These are phyloP conservation scores for Flaveria bidentis DNA, from an alignment of 129 eudicot species.

Conservation along the genomic window DNA sequence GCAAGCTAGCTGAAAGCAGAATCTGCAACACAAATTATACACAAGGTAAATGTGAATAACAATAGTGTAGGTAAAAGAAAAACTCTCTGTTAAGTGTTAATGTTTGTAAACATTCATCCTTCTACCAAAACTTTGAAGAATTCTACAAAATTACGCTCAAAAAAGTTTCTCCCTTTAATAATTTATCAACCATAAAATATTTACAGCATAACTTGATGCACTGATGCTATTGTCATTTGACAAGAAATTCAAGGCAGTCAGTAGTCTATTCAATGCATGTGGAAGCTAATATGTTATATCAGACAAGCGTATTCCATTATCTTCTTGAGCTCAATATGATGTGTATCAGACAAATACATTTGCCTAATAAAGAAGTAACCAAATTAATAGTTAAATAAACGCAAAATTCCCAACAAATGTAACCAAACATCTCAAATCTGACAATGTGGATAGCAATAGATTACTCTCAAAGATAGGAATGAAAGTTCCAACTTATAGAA, in stretches of 20 bases:
- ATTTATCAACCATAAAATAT: slow-evolving; percentile 9
- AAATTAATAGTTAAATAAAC: not conserved
- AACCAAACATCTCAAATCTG: not conserved
- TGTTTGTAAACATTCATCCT: not conserved
- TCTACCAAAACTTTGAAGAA: slow-evolving; percentile 1
- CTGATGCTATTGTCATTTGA: not conserved
- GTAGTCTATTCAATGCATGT: not conserved
- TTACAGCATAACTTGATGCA: slow-evolving; percentile 15
- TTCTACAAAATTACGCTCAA: not conserved
- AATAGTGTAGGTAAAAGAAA: not conserved
- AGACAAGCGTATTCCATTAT: too few relatives aligned
- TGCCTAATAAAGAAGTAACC: not conserved
- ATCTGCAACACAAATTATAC: slow-evolving; percentile 18
- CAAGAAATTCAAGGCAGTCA: not conserved
- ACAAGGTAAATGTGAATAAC: not conserved
- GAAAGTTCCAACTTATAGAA: not conserved
- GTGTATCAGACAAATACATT: not conserved
- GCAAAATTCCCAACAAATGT: not conserved
- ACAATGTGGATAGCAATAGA: not conserved
- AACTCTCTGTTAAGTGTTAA: not conserved
- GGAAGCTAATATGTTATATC: not conserved
- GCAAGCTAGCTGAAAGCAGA: slow-evolving; percentile 20
- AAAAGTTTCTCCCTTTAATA: not conserved
- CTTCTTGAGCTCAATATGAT: too few relatives aligned
- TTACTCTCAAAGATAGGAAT: not conserved